These are phyloP conservation scores for Leccinum subgranulosum DNA, from an alignment of 768 basidiomycete genomes.

Conservation along the genomic window DNA sequence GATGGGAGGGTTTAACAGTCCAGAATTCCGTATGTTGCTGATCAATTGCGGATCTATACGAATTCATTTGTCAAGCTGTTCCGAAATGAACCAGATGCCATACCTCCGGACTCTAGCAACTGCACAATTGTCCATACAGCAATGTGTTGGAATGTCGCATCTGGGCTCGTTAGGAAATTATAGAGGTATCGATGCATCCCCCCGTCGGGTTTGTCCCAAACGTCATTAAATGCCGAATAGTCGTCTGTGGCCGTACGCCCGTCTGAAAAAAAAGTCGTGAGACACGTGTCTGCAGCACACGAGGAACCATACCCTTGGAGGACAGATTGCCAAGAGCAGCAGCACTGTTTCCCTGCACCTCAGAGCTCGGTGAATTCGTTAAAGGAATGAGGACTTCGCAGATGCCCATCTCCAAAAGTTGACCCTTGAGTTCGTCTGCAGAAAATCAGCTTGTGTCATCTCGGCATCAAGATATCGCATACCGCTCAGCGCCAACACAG, in stretches of 20 bases:
- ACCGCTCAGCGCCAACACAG: constrained; percentile 95
- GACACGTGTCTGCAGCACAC: not conserved
- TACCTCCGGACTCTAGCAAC: constrained; percentile 92
- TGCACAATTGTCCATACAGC: constrained; percentile 99
- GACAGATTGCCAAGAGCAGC: constrained; percentile 97
- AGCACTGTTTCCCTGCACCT: constrained; percentile 98
- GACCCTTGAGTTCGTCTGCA: constrained; percentile 93
- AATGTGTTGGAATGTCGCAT: constrained; percentile 99
- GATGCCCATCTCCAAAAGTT: constrained; percentile 96
- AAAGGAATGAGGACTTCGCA: constrained; percentile 96
- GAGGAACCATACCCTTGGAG: constrained; percentile 69
- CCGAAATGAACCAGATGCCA: constrained; percentile 8
- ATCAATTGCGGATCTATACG: constrained; percentile 78
- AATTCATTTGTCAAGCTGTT: not conserved
- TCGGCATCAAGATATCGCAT: constrained; percentile 24
- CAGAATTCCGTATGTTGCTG: constrained; percentile 85
- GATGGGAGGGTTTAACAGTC: constrained; percentile 80
- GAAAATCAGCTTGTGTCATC: constrained; percentile 4
- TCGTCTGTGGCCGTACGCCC: constrained; percentile 77
- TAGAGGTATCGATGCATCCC: constrained; percentile 95
- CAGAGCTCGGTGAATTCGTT: constrained; percentile 93
- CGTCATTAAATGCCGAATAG: constrained; percentile 95
- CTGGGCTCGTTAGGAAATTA: constrained; percentile 88
- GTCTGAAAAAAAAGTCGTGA: constrained; percentile 41
- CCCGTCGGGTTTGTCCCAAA: constrained; percentile 97